Base-by-base conservation (phyloP, 2,329 filamentous ascomycete genomes). In the Aspergillus ibericus region DNA sequence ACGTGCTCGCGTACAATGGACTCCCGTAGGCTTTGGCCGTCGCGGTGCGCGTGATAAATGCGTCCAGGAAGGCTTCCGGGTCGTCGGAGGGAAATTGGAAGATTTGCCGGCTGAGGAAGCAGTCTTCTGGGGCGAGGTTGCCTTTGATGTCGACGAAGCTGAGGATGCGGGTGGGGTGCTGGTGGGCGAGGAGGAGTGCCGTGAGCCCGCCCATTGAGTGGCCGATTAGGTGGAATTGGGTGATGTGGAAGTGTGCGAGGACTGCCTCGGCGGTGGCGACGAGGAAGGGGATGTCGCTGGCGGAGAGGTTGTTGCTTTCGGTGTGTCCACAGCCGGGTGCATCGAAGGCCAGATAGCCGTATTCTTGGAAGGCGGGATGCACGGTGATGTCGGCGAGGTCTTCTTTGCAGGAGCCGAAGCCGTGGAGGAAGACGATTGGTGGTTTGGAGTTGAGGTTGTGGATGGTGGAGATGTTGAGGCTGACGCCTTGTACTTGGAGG, bases 391-490 rank as follows among this genome's bases (percentile, higher is more conserved):
- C 66, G 34, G 65, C 58, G 3, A 68, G 50, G 20, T 69, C 67
- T 60, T 68, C 66, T 59, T 70, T 70, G 22, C 64, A 66, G 13
- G 66, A 70, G 27, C 65, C 66, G 42, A 70, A 70, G 18, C 68
- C 67, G n/a, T 67, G 68, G 0, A 69, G 58, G 50, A 68, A 69
- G 2, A 69, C 34, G 27, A 69, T 63, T 38, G 62, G 66, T 7
- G 63, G 56, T 10, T 32, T 57, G 29, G 52, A 53, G 22, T 60
- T 66, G 4, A 35, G 29, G 22, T 53, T 63, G 35, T 68, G 61
- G 52, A 69, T 61, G 32, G 62, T 66, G 27, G 64, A 59, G 29
- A 51, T 67, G 56, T 58, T 52, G 38, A 68, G 59, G 32, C 57
- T 60, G 2, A 68, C 61, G 8, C 58, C 65, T 12, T 66, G n/a